Percentiles rank a stretch among this genome's conserved stretches.
phyloP scores from a whole-genome alignment of 129 eudicot genomes.

The Pseudognaphalium luteoalbum region DNA sequence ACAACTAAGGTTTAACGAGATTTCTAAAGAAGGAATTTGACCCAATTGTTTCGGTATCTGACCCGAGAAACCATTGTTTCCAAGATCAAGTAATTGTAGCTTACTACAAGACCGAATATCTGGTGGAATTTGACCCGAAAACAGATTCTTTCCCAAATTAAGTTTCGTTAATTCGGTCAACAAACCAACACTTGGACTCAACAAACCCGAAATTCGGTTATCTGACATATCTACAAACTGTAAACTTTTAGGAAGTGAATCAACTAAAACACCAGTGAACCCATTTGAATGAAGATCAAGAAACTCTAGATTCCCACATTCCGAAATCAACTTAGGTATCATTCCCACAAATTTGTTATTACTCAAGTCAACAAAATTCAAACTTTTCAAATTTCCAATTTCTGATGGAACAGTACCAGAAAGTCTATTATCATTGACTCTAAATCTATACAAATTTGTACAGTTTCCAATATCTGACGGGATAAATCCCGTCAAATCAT shows the following conservation, averaged over 20 bases:
- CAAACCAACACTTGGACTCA: conserved; percentile 55
- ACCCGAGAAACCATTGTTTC: conserved; percentile 81
- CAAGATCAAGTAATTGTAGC: conserved; percentile 77
- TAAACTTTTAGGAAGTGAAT: conserved; percentile 63
- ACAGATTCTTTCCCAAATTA: conserved; percentile 60
- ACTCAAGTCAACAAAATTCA: conserved; percentile 83
- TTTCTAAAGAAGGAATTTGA: conserved; percentile 76
- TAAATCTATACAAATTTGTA: conserved; percentile 74
- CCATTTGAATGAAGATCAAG: conserved; percentile 90
- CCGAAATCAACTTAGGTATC: conserved; percentile 68
- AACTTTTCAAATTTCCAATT: conserved; percentile 66
- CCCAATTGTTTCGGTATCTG: conserved; percentile 80
- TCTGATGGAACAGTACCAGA: conserved; percentile 89
- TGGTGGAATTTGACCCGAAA: conserved; percentile 72
- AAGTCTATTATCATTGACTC: conserved; percentile 60
- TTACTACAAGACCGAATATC: conserved; percentile 73
- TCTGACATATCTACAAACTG: conserved; percentile 81
- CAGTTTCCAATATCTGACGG: conserved; percentile 85
- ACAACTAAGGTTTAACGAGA: conserved; percentile 83
- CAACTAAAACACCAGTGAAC: conserved; percentile 60
- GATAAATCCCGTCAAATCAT: conserved; percentile 77
- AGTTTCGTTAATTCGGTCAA: conserved; percentile 72
- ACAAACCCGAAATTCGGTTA: conserved; percentile 61
- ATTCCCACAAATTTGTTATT: conserved; percentile 62
- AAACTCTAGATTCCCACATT: conserved; percentile 73